phyloP scores from a whole-genome alignment of 1,284 basidiomycete genomes.

The Ceratobasidium sp. region DNA sequence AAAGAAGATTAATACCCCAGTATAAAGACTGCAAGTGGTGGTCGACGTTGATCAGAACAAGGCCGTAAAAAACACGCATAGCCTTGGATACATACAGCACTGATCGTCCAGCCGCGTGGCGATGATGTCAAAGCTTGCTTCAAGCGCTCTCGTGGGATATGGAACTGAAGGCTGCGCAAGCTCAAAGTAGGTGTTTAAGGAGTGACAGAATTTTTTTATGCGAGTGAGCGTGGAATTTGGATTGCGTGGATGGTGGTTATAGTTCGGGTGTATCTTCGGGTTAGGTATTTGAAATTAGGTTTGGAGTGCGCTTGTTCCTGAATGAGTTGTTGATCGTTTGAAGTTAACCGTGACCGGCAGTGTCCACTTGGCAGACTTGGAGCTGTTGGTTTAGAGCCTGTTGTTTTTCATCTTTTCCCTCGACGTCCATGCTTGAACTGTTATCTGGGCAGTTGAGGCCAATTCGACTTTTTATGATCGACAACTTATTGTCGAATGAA shows the following conservation, averaged over 20 bases:
- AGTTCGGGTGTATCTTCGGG: not conserved
- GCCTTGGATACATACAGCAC: constrained; percentile 4
- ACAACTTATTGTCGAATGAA: too few species aligned
- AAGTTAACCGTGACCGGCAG: too few species aligned
- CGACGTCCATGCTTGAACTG: too few species aligned
- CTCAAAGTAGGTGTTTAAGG: not conserved
- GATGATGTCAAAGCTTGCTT: not conserved
- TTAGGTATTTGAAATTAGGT: too few species aligned
- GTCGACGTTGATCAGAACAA: not conserved
- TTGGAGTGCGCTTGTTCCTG: too few species aligned
- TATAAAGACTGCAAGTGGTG: not conserved
- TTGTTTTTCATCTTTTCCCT: too few species aligned
- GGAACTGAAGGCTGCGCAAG: not conserved
- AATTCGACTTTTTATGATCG: too few species aligned
- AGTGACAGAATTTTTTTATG: not conserved
- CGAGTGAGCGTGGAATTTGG: too few species aligned
- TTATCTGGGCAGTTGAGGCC: too few species aligned
- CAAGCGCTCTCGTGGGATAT: not conserved
- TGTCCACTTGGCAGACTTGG: too few species aligned
- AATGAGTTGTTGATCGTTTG: not conserved
- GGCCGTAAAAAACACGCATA: constrained; percentile 3
- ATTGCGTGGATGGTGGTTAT: not conserved
- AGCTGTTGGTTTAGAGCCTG: too few species aligned
- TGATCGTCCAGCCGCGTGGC: not conserved
- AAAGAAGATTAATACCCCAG: not conserved